phyloP scores from a whole-genome alignment of 192 early-diverging fungal genomes.

The Backusella morwellensis region DNA sequence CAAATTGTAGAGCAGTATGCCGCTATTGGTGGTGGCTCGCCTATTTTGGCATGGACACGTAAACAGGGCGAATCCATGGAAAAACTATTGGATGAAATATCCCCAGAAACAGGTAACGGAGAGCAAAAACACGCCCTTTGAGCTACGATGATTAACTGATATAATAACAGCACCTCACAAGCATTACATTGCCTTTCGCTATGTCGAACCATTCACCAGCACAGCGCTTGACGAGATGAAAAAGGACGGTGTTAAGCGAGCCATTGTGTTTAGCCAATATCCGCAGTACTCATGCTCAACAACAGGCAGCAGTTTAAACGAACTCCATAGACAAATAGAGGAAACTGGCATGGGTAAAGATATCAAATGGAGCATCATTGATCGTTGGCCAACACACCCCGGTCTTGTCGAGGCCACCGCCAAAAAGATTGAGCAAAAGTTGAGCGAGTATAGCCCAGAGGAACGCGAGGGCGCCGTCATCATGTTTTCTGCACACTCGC shows the following conservation, averaged over 20 bases:
- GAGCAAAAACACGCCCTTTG: neutral
- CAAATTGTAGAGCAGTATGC: conserved; percentile 89
- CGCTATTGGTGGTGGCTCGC: conserved; percentile 92
- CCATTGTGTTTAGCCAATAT: conserved; percentile 91
- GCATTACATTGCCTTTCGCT: conserved; percentile 92
- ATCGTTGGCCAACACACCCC: conserved; percentile 89
- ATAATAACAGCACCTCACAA: conserved; percentile 64
- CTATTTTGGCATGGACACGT: conserved; percentile 89
- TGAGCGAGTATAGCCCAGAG: conserved; percentile 62
- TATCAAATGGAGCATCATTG: conserved; percentile 94
- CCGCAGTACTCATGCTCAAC: conserved; percentile 98
- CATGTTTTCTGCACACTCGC: conserved; percentile 94
- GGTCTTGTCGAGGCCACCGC: conserved; percentile 85
- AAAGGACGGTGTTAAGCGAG: conserved; percentile 76
- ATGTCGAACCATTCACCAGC: conserved; percentile 77
- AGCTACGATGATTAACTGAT: no score
- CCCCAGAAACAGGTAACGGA: conserved; percentile 68
- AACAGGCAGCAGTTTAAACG: conserved; percentile 90
- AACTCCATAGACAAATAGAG: conserved; percentile 69
- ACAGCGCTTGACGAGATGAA: conserved; percentile 78
- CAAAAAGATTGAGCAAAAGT: conserved; percentile 65
- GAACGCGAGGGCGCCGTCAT: conserved; percentile 75
- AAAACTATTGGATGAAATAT: conserved; percentile 66
- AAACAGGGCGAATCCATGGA: conserved; percentile 81
- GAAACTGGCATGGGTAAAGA: conserved; percentile 56